A percentile compares a stretch with the other conserved stretches of the same genome.
These are phyloP conservation scores for Cylindrotheca fusiformis DNA, from an alignment of 108 stramenopile genomes.

Conservation along the genomic window DNA sequence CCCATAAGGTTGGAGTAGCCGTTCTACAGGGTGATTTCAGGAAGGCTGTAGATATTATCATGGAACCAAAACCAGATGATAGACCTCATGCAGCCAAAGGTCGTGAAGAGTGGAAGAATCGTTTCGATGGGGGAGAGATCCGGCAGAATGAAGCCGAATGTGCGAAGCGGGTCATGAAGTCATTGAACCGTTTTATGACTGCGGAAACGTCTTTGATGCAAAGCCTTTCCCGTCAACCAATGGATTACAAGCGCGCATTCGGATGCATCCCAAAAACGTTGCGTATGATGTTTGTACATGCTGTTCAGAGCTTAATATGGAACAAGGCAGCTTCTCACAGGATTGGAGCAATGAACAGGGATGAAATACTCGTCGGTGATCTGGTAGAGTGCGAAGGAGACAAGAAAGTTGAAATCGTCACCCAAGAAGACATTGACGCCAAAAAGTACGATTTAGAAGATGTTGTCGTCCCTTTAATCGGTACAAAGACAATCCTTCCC, in stretches of 20 bases:
- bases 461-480: constrained; percentile 83
- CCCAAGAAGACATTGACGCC: constrained; percentile 57
- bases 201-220: constrained; percentile 66
- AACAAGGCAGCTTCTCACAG: constrained; percentile 53
- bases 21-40: constrained; percentile 77
- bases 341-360: constrained; percentile 44
- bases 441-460: constrained; percentile 65
- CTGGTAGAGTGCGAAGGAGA: constrained; percentile 59
- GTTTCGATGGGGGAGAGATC: constrained; percentile 57
- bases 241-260: constrained; percentile 84
- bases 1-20: constrained; percentile 79
- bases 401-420: constrained; percentile 38
- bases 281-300: constrained; percentile 89
- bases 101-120: constrained; percentile 61
- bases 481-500: constrained; percentile 67
- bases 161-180: constrained; percentile 40
- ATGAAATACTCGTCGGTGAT: constrained; percentile 57
- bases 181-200: constrained; percentile 68
- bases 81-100: constrained; percentile 42
- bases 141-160: constrained; percentile 53
- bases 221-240: constrained; percentile 56
- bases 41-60: constrained; percentile 75
- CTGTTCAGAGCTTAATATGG: constrained; percentile 66
- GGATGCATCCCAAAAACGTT: constrained; percentile 73
- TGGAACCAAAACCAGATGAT: constrained; percentile 74